Percentiles rank a stretch among this genome's conserved stretches.
Evolutionary conservation across 2,329 filamentous ascomycete genomes (phyloP).

Genomic region (Penicillium corylophilum): DNA sequence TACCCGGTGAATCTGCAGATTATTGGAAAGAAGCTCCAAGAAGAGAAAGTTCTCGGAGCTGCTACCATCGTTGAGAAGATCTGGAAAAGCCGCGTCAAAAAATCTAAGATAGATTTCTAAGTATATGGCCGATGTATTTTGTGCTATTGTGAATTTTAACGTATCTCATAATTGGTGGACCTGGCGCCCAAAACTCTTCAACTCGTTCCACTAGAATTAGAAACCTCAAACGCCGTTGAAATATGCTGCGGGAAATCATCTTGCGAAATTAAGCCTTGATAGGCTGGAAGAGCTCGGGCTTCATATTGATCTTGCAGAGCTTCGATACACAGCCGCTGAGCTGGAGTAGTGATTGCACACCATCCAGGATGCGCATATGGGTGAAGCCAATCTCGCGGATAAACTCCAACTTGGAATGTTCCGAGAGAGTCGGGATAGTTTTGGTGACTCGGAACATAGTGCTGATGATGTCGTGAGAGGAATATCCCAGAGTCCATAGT

Average conservation of each 20-base stretch:
- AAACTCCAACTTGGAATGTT: conserved; percentile 94
- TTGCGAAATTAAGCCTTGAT: conserved; percentile 30
- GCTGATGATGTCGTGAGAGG: conserved; percentile 97
- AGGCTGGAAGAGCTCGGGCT: conserved; percentile 72
- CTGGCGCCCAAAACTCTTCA: background rate
- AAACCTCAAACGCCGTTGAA: conserved; percentile 27
- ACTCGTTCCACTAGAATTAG: conserved; percentile 1
- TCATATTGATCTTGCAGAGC: conserved; percentile 95
- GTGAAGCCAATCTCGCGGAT: conserved; percentile 99
- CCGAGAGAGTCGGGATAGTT: conserved; percentile 84
- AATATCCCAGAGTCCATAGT: conserved; percentile 90
- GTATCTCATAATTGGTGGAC: conserved; percentile 16
- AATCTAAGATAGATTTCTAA: background rate
- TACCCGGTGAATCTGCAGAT: conserved; percentile 57
- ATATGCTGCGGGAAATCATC: conserved; percentile 21
- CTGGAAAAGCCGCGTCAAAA: conserved; percentile 15
- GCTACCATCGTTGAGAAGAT: conserved; percentile 33
- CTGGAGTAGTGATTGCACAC: conserved; percentile 91
- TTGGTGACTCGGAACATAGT: conserved; percentile 99
- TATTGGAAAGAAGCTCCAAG: conserved; percentile 52
- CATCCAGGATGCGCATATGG: conserved; percentile 98
- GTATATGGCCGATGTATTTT: background rate
- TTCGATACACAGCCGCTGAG: conserved; percentile 88
- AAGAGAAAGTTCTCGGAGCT: conserved; percentile 55
- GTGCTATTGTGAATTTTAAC: conserved; percentile 3